Evolutionary conservation across 352 stramenopile species (phyloP), one percentile per base, ranked within the genome.

Genomic region (Globisporangium echinulatum): DNA sequence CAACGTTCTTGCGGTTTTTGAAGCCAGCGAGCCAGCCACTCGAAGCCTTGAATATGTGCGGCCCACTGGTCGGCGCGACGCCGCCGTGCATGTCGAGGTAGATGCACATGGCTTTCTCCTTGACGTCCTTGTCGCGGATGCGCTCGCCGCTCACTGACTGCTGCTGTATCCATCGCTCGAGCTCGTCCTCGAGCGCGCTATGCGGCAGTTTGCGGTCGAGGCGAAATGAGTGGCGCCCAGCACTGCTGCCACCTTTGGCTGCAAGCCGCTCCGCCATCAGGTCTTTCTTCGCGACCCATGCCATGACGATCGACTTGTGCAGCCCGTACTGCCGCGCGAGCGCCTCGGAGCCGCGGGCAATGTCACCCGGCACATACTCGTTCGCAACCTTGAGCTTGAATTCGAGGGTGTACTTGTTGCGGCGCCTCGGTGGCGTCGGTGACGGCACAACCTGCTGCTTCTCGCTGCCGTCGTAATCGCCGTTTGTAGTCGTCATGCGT

Each of bases 341-440:
- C 9, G 60, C 55, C n/a, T 66, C 60, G 5, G 61, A 66, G n/a
- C 53, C 49, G 6, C 49, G 49, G 7, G 53, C 60, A 9, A 37
- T 9, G 17, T 58, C 42, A 9, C 44, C 44, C 8, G 60, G 54
- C 13, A 38, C 49, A 54, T 66, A 66, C 48, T 66, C 53, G 19
- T 15, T 59, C 25, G 60, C 60, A 0, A 66, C 53, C 33, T 61
- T 39, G 25, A 66, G 60, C 49, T 66, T 66, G 60, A 66, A 66
- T 40, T 66, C 60, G 54, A 66, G 60, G n/a, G 55, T 66, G 60
- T 66, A 66, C 60, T 66, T 53, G 48, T 61, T 66, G 54, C 60
- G 55, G 33, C 49, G 53, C 40, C 53, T 66, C 39, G 44, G 42
- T 37, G 46, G 19, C 19, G 19, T 25, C 19, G 19, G 19, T 25